phyloP scores from a whole-genome alignment of 139 green algal species.

The Edaphochlamys debaryana region DNA sequence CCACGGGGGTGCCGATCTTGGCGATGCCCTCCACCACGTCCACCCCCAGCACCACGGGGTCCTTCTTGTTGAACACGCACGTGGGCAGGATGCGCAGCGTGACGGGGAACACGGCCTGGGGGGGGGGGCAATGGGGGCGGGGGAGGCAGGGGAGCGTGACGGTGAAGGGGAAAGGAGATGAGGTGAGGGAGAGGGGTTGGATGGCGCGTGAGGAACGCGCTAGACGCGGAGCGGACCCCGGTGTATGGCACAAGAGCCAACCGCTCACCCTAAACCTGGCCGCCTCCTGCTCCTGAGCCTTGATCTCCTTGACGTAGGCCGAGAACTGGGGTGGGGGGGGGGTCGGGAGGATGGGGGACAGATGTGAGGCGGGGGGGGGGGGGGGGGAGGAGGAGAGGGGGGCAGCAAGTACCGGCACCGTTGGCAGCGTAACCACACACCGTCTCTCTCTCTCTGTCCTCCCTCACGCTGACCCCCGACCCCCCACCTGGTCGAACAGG shows the following conservation, averaged over 20 bases:
- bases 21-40: slow-evolving; percentile 79
- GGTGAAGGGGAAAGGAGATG: not conserved
- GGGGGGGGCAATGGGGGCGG: not conserved
- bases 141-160: not conserved
- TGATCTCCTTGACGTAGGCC: slow-evolving; percentile 79
- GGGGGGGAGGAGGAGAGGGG: too few species aligned
- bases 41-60: slow-evolving; percentile 95
- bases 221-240: too few species aligned
- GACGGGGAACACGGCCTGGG: slow-evolving; percentile 19
- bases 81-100: slow-evolving; percentile 88
- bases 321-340: too few species aligned
- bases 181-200: not conserved
- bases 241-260: too few species aligned
- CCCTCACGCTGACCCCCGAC: too few species aligned
- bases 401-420: too few species aligned
- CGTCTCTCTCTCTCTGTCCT: too few species aligned
- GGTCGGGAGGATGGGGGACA: too few species aligned
- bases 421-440: too few species aligned
- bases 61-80: slow-evolving; percentile 98
- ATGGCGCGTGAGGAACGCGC: too few species aligned
- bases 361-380: too few species aligned
- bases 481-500: slow-evolving; percentile 99
- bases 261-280: slow-evolving; percentile 59
- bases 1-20: slow-evolving; percentile 67
- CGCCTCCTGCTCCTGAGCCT: slow-evolving; percentile 86